These are phyloP conservation scores for Fermentozyma sake DNA, from an alignment of 1,139 yeast genomes.

Conservation along the genomic window DNA sequence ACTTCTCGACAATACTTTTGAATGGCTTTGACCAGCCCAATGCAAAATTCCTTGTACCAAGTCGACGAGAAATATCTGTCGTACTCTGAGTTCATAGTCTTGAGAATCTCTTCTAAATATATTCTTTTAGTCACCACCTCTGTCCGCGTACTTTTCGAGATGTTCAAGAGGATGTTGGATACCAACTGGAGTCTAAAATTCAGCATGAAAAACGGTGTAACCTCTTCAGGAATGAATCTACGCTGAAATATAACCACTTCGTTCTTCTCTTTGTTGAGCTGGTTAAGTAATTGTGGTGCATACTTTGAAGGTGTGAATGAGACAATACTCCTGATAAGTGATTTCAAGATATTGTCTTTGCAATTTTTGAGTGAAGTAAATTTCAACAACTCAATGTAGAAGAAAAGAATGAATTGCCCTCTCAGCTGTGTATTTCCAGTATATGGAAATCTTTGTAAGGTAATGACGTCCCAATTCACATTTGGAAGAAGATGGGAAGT, in stretches of 20 bases:
- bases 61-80: slow-evolving; percentile 21
- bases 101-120: slow-evolving; percentile 20
- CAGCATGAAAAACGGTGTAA: slow-evolving; percentile 16
- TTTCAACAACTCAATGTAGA: slow-evolving; percentile 25
- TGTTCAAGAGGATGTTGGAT: slow-evolving; percentile 16
- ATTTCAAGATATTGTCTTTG: slow-evolving; percentile 18
- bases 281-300: slow-evolving; percentile 19
- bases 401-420: slow-evolving; percentile 26
- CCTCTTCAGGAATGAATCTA: slow-evolving; percentile 15
- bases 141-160: slow-evolving; percentile 12
- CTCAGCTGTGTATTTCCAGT: slow-evolving; percentile 38
- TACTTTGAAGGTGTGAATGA: slow-evolving; percentile 25
- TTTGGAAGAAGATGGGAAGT: slow-evolving; percentile 14
- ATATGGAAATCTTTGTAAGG: slow-evolving; percentile 38
- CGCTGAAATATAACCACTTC: slow-evolving; percentile 16
- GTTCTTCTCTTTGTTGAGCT: slow-evolving; percentile 15
- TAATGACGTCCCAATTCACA: slow-evolving; percentile 34
- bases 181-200: slow-evolving; percentile 20
- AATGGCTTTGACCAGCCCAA: slow-evolving; percentile 20
- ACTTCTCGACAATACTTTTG: slow-evolving; percentile 18
- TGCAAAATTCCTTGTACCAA: slow-evolving; percentile 28
- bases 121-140: slow-evolving; percentile 12
- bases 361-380: slow-evolving; percentile 19
- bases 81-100: slow-evolving; percentile 24
- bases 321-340: slow-evolving; percentile 22